These are phyloP conservation scores for Lentinula lateritia DNA, from an alignment of 768 basidiomycete genomes.

Conservation along the genomic window DNA sequence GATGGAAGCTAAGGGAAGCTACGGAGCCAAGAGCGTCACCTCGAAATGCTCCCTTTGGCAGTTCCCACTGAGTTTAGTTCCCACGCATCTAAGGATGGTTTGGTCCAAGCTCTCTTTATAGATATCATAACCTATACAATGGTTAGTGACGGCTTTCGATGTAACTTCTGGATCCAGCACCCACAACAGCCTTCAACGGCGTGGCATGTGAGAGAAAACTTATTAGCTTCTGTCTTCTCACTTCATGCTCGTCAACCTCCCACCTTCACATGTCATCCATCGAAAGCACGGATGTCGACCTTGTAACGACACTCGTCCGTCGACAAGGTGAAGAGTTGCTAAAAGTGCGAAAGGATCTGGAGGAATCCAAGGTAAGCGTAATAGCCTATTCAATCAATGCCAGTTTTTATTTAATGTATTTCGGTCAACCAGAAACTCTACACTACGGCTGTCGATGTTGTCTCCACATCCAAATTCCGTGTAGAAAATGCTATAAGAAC, in stretches of 20 bases:
- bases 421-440: neutral
- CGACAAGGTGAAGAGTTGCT: neutral
- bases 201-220: neutral
- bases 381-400: neutral
- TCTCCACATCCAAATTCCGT: too few relatives aligned
- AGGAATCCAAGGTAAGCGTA: neutral
- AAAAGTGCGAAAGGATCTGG: neutral
- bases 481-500: neutral
- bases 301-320: neutral
- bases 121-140: too few relatives aligned
- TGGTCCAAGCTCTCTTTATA: too few relatives aligned
- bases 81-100: too few relatives aligned
- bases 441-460: neutral
- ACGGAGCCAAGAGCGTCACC: too few relatives aligned
- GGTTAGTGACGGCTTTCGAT: neutral
- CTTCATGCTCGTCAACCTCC: neutral
- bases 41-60: too few relatives aligned
- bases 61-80: too few relatives aligned
- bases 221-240: neutral
- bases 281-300: neutral
- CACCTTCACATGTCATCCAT: neutral
- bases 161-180: neutral
- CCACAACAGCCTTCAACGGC: neutral
- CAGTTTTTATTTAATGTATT: neutral
- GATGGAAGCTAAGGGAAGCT: too few relatives aligned